These are phyloP conservation scores for Pyrenophora tritici-repentis DNA, from an alignment of 2,329 filamentous ascomycete genomes.

Conservation along the genomic window DNA sequence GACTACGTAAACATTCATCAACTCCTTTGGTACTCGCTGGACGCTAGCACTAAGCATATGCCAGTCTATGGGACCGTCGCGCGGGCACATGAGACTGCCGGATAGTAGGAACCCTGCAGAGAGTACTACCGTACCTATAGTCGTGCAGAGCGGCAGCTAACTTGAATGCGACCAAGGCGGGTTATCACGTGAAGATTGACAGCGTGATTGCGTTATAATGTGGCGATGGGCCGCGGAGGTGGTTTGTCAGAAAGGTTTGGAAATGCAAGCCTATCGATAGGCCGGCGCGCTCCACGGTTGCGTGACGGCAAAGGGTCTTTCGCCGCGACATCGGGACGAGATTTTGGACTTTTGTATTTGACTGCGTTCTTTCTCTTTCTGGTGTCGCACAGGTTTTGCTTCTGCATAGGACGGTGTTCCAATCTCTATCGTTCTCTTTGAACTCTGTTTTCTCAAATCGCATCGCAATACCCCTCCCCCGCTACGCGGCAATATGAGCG, in stretches of 20 bases:
- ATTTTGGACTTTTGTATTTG: conserved; percentile 12
- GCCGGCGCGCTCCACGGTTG: conserved; percentile 23
- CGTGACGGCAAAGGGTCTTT: conserved; percentile 26
- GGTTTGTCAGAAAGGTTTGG: conserved; percentile 16
- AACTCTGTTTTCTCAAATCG: neutral
- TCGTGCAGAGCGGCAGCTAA: neutral
- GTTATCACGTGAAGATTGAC: conserved; percentile 20
- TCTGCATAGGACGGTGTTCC: conserved; percentile 1
- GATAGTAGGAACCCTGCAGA: too few relatives aligned
- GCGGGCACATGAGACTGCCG: too few relatives aligned
- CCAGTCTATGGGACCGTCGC: too few relatives aligned
- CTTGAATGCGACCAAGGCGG: neutral
- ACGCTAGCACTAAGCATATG: too few relatives aligned
- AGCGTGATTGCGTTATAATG: conserved; percentile 13
- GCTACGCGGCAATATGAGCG: conserved; percentile 70
- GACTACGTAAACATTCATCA: too few relatives aligned
- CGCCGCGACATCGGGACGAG: conserved; percentile 27
- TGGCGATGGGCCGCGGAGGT: conserved; percentile 32
- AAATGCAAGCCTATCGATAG: conserved; percentile 42
- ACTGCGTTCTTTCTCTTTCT: conserved; percentile 8
- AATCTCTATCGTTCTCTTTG: neutral
- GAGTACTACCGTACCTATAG: too few relatives aligned
- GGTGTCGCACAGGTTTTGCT: neutral
- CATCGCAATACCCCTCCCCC: conserved; percentile 17
- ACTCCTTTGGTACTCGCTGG: too few relatives aligned